phyloP scores from a whole-genome alignment of 2,329 filamentous ascomycete species.

The Periconia sp. region DNA sequence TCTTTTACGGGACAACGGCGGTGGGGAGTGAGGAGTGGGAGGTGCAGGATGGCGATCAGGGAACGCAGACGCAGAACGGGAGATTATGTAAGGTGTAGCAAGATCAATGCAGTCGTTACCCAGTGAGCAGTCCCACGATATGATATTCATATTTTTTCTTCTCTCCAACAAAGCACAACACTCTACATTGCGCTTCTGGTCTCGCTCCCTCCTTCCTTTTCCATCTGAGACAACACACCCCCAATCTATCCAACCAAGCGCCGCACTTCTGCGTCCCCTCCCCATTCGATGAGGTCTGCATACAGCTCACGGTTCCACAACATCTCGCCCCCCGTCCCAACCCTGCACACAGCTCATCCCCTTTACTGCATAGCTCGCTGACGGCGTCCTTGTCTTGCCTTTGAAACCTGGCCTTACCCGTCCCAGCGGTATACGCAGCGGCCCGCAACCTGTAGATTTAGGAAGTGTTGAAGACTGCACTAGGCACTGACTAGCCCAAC shows the following conservation, averaged over 20 bases:
- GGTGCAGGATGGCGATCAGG: slow-evolving; percentile 20
- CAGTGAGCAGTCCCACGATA: background rate
- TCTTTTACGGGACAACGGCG: slow-evolving; percentile 28
- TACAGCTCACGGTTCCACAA: background rate
- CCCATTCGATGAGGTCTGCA: background rate
- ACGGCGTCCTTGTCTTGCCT: background rate
- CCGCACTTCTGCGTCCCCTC: background rate
- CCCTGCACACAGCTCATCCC: background rate
- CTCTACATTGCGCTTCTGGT: background rate
- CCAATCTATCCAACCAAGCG: background rate
- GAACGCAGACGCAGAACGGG: slow-evolving; percentile 25
- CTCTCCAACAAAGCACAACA: background rate
- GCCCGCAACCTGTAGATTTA: slow-evolving; percentile 3
- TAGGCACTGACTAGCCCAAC: slow-evolving; percentile 4
- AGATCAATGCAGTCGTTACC: background rate
- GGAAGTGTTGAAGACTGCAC: slow-evolving; percentile 7
- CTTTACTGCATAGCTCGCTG: background rate
- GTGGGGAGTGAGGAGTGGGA: slow-evolving; percentile 30
- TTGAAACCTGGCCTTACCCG: background rate
- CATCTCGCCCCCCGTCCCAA: background rate
- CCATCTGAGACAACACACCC: background rate
- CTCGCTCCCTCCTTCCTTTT: background rate
- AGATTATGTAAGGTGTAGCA: slow-evolving; percentile 34
- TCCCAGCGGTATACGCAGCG: background rate
- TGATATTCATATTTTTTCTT: too few species aligned